These are phyloP conservation scores for Podaxis sp. DNA, from an alignment of 768 basidiomycete species.

Conservation along the genomic window DNA sequence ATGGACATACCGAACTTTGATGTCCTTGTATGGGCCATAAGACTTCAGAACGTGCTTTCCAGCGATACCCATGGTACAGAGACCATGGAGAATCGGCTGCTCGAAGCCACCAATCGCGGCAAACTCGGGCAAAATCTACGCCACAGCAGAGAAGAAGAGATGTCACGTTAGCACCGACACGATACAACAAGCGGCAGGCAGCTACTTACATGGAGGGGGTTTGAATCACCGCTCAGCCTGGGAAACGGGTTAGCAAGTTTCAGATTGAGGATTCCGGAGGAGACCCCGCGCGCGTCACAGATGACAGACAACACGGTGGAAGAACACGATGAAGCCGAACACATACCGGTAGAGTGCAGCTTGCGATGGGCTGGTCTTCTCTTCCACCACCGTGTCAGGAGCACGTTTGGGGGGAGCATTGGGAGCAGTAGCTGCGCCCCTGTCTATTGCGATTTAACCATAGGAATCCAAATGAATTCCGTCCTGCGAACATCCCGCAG, in stretches of 20 bases:
- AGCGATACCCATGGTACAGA: slow-evolving; percentile 91
- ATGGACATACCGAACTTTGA: slow-evolving; percentile 81
- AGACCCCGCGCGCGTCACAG: neutral
- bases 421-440: slow-evolving; percentile 81
- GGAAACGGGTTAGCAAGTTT: neutral
- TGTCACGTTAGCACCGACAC: neutral
- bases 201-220: slow-evolving; percentile 78
- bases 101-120: slow-evolving; percentile 95
- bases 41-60: slow-evolving; percentile 90
- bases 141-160: neutral
- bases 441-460: slow-evolving; percentile 50
- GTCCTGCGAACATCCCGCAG: neutral
- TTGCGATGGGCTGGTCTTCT: slow-evolving; percentile 78
- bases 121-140: slow-evolving; percentile 87
- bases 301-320: neutral
- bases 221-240: slow-evolving; percentile 87
- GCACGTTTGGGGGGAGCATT: slow-evolving; percentile 80
- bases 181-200: neutral
- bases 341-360: slow-evolving; percentile 88
- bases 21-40: slow-evolving; percentile 84
- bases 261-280: neutral
- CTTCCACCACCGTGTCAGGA: slow-evolving; percentile 86
- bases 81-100: slow-evolving; percentile 83
- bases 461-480: neutral
- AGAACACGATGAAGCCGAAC: neutral